Evolutionary conservation across 2,329 filamentous ascomycete species (phyloP).

Genomic region (Calonectria pseudoreteaudii): DNA sequence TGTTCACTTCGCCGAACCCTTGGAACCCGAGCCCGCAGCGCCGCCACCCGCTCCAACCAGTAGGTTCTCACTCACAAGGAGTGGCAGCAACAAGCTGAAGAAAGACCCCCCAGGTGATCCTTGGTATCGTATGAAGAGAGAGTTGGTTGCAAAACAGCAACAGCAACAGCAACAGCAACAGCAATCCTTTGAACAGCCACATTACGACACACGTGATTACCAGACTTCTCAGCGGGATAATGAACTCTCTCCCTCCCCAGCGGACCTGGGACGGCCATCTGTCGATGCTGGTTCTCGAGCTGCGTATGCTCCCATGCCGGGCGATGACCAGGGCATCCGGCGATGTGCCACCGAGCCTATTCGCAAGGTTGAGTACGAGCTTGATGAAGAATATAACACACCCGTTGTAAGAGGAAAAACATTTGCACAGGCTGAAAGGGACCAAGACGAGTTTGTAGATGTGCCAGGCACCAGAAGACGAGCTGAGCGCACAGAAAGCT

Average conservation of each 20-base stretch:
- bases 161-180: constrained; percentile 17
- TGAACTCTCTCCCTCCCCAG: constrained; percentile 47
- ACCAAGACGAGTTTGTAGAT: constrained; percentile 27
- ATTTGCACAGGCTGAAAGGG: constrained; percentile 21
- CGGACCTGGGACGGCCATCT: constrained; percentile 26
- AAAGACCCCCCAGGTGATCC: constrained; percentile 68
- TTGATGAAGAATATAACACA: constrained; percentile 44
- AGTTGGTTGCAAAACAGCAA: constrained; percentile 7
- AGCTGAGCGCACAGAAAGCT: constrained; percentile 46
- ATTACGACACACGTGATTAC: constrained; percentile 12
- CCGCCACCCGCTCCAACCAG: constrained; percentile 46
- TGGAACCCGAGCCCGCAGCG: constrained; percentile 33
- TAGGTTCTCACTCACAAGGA: constrained; percentile 56
- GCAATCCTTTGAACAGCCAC: background rate
- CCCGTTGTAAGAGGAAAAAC: constrained; percentile 37
- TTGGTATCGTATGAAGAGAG: constrained; percentile 48
- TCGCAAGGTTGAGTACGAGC: constrained; percentile 40
- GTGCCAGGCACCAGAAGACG: constrained; percentile 33
- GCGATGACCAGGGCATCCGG: constrained; percentile 38
- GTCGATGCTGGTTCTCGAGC: constrained; percentile 14
- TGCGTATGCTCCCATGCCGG: constrained; percentile 29
- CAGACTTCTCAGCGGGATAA: constrained; percentile 44
- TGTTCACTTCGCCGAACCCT: constrained; percentile 47
- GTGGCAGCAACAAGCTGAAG: constrained; percentile 68
- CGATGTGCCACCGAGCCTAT: constrained; percentile 47